Evolutionary conservation across 2,329 filamentous ascomycete genomes (phyloP), one percentile per base, ranked within the genome.

Genomic region (Elsinoe fawcettii): DNA sequence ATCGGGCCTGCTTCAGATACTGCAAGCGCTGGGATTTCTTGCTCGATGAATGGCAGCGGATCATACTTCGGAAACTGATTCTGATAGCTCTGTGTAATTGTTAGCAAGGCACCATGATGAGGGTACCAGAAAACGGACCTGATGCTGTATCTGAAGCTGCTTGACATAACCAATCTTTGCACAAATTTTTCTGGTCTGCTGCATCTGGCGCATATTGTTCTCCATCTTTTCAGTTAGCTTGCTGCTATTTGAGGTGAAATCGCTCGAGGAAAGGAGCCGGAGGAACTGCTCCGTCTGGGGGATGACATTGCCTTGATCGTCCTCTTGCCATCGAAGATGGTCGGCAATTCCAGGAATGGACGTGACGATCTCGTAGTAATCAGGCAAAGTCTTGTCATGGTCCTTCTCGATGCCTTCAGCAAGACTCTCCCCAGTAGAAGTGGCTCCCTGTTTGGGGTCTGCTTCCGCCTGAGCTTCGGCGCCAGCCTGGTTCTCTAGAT

Each of bases 1-100:
- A 96, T 82, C 7, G 93, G 87, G 0, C 92, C 90, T 60, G 92
- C 85, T 64, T 95, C 91, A 36, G 88, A 88, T 56, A 93, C 84
- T 57, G 96, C 92, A 67, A 93, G 87, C n/a, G 90, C 83, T 53
- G 90, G 86, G 55, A 93, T 84, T 67, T 97, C 93, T 41, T 82
- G 80, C 72, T 99, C 93, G 16, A 86, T 74, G 61, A 99, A 96
- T 0, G 90, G 88, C 67, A 92, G 86, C 0, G 88, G 88, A 61
- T 96, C 89, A 68, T 95, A 96, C 73, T 96, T 96, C 62, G 92
- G 90, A 66, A 99, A 99, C 70, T 99, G 93, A 67, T 99, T 99
- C 67, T 91, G 88, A 69, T 99, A 99, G 69, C 95, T 88, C 87
- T 93, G 64, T 30, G 27, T 18, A 9, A 16, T 34, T 37, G 59